Evolutionary conservation across 768 basidiomycete genomes (phyloP).

Genomic region (Mycena maculata): DNA sequence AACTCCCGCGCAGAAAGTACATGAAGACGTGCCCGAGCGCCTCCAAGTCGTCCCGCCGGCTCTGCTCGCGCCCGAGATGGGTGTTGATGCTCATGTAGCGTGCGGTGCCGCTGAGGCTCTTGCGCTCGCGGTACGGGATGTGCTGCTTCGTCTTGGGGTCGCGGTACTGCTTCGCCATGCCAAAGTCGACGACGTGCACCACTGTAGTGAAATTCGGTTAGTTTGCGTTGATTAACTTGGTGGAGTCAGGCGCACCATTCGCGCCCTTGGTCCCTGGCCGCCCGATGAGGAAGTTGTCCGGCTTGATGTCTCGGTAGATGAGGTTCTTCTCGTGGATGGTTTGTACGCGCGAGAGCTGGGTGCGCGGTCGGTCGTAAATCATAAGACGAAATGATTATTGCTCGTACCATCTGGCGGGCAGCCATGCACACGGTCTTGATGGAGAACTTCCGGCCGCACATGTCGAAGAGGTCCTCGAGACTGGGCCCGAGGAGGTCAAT

Average conservation of each 20-base stretch:
- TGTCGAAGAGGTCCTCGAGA: conserved; percentile 97
- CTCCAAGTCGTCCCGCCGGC: conserved; percentile 95
- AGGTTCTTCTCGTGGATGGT: conserved; percentile 99
- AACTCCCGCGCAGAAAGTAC: conserved; percentile 96
- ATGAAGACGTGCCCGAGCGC: conserved; percentile 99
- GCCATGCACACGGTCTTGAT: conserved; percentile 99
- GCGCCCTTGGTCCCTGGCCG: conserved; percentile 91
- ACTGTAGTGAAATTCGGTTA: conserved; percentile 55
- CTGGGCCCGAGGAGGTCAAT: conserved; percentile 98
- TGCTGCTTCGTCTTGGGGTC: conserved; percentile 99
- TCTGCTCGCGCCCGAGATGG: conserved; percentile 95
- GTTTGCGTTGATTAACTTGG: neutral
- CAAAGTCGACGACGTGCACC: conserved; percentile 97
- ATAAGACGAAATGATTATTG: conserved; percentile 22
- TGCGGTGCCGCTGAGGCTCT: conserved; percentile 96
- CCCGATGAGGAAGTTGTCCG: conserved; percentile 98
- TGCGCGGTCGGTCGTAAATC: conserved; percentile 18
- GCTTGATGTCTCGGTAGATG: conserved; percentile 99
- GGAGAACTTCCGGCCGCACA: conserved; percentile 97
- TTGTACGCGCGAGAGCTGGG: conserved; percentile 91
- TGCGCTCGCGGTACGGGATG: conserved; percentile 98
- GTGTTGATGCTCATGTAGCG: conserved; percentile 99
- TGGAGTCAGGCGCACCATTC: conserved; percentile 67
- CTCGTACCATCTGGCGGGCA: conserved; percentile 94
- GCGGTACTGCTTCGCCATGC: conserved; percentile 99